Evolutionary conservation across 148 eudicot species (phyloP).

Genomic region (Drosera capensis): DNA sequence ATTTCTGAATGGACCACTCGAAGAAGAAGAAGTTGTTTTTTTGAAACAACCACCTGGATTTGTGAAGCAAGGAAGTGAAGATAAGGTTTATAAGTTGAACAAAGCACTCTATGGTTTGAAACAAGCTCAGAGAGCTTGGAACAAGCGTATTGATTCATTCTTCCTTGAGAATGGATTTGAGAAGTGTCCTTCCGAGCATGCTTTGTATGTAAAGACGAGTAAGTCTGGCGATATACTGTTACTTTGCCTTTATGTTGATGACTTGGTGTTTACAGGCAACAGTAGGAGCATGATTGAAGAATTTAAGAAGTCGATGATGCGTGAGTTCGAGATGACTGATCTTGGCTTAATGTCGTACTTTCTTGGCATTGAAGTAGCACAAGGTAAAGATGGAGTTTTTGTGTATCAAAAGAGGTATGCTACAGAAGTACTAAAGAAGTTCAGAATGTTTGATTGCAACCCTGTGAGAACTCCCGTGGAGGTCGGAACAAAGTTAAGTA

Average conservation of each 20-base stretch:
- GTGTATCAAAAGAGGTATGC: neutral
- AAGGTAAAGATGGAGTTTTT: neutral
- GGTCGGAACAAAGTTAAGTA: neutral
- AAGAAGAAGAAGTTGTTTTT: slow-evolving; percentile 8
- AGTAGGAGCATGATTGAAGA: neutral
- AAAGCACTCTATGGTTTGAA: slow-evolving; percentile 5
- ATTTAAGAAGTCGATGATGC: neutral
- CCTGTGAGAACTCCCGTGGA: slow-evolving; percentile 2
- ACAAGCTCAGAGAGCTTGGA: slow-evolving; percentile 6
- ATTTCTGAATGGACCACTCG: neutral
- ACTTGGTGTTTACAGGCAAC: neutral
- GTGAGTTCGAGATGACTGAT: neutral
- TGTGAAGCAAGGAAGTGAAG: neutral
- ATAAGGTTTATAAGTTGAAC: neutral
- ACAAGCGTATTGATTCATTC: neutral
- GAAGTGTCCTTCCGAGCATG: neutral
- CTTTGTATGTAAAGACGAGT: neutral
- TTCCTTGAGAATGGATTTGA: neutral
- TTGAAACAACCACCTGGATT: slow-evolving; percentile 4
- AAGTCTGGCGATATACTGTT: neutral
- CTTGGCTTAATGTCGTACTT: neutral
- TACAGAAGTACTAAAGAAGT: neutral
- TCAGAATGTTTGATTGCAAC: neutral
- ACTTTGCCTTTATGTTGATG: neutral
- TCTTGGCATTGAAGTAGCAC: neutral